Evolutionary conservation across 371 early-diverging fungal species (phyloP), one percentile per base, ranked within the genome.

Genomic region (Rhizomucor pusillus): DNA sequence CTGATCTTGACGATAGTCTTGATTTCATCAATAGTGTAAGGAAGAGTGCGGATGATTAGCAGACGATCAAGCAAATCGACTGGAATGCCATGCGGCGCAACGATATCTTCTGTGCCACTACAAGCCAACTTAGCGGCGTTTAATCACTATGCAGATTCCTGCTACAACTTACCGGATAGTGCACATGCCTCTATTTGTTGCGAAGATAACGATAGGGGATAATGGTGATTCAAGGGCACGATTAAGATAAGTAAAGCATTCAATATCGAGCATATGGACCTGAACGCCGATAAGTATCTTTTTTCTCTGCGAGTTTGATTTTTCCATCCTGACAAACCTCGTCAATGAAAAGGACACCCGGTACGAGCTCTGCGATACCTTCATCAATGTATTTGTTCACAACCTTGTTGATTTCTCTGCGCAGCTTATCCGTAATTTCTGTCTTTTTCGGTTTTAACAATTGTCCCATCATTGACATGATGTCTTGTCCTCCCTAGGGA

Each of bases 381-480:
- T 99, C 98, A 65, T 98, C 97, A 54, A 99, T 94, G 69, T 98
- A 98, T 77, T 91, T 91, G 84, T 96, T 95, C 57, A 99, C 97
- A 7, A 95, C 96, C 68, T 95, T 95, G 89, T 99, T 97, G 78
- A 99, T 95, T 66, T 97, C 98, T 69, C 91, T 87, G 64, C 99
- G 82, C 63, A 98, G 80, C 69, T 99, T 99, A 59, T 94, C 93
- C 0, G 95, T 95, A 62, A 99, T 98, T 72, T 99, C 99, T 1
- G 97, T 96, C 81, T 97, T 97, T 67, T 93, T 94, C 4, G 96
- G 97, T 80, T 97, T 97, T 80, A 93, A 84, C 51, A 98, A 69
- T 71, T 95, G 95, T 51, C 93, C 90, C 94, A 98, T 94, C 90
- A 97, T 90, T 20, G 96, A 93, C 79, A 98, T 89, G 53, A 98